Base-by-base conservation (phyloP, 257 asterid genomes). In the Nicotiana obtusifolia region DNA sequence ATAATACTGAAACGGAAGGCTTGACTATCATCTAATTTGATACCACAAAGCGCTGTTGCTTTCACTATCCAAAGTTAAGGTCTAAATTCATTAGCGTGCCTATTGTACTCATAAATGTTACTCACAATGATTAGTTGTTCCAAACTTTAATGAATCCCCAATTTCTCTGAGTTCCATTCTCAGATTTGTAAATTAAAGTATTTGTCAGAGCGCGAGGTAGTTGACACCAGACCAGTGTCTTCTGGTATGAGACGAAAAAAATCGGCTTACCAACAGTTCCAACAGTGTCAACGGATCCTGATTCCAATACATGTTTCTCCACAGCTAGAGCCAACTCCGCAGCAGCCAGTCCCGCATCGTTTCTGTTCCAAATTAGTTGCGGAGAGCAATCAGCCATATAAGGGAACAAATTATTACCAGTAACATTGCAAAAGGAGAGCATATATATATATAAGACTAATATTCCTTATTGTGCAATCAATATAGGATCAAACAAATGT, bases 281-380 rank as follows among this genome's bases (percentile, higher is more conserved):
- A 60, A 95, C 99, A 44, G 98, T 95, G 85, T 95, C 98, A 3
- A 91, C 68, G 10, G 99, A 95, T 86, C 99, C 98, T 16, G 97
- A 92, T 54, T 91, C 97, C 66, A 95, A 81, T 4, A 94, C 99
- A 75, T 91, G 98, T 87, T 94, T 90, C 91, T 95, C 99, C 82
- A 94, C 97, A 37, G 95, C 97, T 79, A 95, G 90, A 2, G 98
- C 93, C 52, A 95, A 86, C 86, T 95, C 99, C 11, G 99, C 98
- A 78, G 99, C 99, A 77, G 99, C 98, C 76, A 95, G 87, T 66
- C 99, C 99, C 5, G 98, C 98, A 69, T 95, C 98, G 53, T 94
- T 92, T 86, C 99, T 95, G 92, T 77, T 52, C 83, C 88, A 87
- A 85, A 84, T 52, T 52, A 77, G 84, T 80, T 49, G 52, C 33